These are phyloP conservation scores for Fusarium armeniacum DNA, from an alignment of 2,329 filamentous ascomycete genomes.

Conservation along the genomic window DNA sequence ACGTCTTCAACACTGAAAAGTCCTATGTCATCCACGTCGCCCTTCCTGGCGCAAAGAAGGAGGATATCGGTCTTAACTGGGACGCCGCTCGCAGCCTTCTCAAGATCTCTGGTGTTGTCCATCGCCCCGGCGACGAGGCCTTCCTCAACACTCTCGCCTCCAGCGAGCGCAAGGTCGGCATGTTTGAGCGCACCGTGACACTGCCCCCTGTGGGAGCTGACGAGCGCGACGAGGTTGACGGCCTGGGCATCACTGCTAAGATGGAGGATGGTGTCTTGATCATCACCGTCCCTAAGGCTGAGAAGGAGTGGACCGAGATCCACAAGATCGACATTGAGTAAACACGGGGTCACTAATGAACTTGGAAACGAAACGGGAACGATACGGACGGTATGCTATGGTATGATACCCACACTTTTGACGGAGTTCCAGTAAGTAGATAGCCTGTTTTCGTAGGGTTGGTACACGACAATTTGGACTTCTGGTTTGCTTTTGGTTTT, in stretches of 20 bases:
- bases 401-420: conserved; percentile 29
- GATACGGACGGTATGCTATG: conserved; percentile 16
- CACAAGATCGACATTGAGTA: conserved; percentile 71
- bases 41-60: conserved; percentile 82
- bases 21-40: conserved; percentile 80
- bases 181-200: conserved; percentile 78
- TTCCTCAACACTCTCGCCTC: conserved; percentile 74
- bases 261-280: conserved; percentile 83
- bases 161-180: conserved; percentile 78
- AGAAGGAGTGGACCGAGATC: conserved; percentile 75
- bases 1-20: conserved; percentile 78
- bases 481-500: conserved; percentile 1
- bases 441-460: conserved; percentile 10
- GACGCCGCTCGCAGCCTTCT: conserved; percentile 76
- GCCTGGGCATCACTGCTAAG: conserved; percentile 77
- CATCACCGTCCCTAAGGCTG: conserved; percentile 81
- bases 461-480: conserved; percentile 1
- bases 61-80: conserved; percentile 83
- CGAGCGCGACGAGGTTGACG: conserved; percentile 73
- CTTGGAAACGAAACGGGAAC: conserved; percentile 1
- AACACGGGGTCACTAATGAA: conserved; percentile 10
- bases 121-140: conserved; percentile 78
- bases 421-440: conserved; percentile 36
- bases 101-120: conserved; percentile 78
- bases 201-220: conserved; percentile 63